Evolutionary conservation across 495 filamentous ascomycete genomes (phyloP), one percentile per base, ranked within the genome.

Genomic region (Xylaria scruposa): DNA sequence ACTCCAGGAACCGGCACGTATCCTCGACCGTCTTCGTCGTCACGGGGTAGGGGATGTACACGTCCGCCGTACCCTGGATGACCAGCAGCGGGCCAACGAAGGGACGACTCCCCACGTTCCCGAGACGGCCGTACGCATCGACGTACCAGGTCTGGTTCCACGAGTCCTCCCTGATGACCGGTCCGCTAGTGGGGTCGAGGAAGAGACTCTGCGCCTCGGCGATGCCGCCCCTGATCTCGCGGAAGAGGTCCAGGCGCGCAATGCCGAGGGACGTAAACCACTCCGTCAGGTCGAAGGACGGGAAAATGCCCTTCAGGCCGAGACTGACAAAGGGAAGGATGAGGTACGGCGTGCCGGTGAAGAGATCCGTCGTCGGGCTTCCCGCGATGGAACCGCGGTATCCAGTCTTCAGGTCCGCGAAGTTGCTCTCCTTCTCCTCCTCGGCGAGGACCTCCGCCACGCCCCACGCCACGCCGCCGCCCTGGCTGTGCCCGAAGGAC

Each of bases 401-500:
- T 44, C 84, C 84, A 6, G 70, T 15, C 0, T 77, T 71, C 7
- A 83, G 75, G 24, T 62, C 59, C 4, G 46, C 59, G 29, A 75
- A 73, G 1, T 66, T 54, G 13, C 19, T 29, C 3, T 67, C 59
- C 0, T n/a, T 53, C 3, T 53, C 17, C 2, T 66, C 51, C 3
- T 63, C 42, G n/a, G 72, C 77, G 44, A 82, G 76, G 12, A 80
- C 77, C 73, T 87, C 79, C 4, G 85, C 84, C 13, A 79, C 74
- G 9, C 72, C 78, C 85, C 85, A 88, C 4, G 83, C 82, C 0
- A 81, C 81, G 0, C 82, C 81, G 13, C 84, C 87, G 0, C 86
- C 85, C 74, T 88, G 84, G 36, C 81, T 84, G 66, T 88, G 86
- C 0, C 87, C 87, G 31, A 86, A 76, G 0, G 76, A 70, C 1